A percentile compares a stretch with the other conserved stretches of the same genome.
These are phyloP conservation scores for Salix suchowensis DNA, from an alignment of 345 rosid genomes.

Conservation along the genomic window DNA sequence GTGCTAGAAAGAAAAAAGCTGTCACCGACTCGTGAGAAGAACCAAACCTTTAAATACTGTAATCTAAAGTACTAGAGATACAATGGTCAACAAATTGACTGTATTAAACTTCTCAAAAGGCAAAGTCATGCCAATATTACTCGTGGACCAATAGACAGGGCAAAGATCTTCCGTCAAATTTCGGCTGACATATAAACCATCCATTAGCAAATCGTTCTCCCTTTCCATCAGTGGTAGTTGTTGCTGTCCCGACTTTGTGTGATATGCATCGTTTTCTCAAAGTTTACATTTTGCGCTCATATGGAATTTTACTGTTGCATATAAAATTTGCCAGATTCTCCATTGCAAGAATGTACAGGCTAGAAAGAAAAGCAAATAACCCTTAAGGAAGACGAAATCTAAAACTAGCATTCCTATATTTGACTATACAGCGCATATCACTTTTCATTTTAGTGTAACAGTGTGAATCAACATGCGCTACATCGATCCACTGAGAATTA, in stretches of 20 bases:
- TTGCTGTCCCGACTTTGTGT: neutral
- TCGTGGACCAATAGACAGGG: neutral
- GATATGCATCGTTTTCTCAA: neutral
- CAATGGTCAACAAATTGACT: neutral
- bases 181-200: constrained; percentile 1
- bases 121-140: neutral
- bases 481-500: neutral
- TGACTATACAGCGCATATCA: neutral
- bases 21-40: constrained; percentile 8
- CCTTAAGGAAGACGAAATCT: neutral
- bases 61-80: neutral
- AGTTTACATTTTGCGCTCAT: neutral
- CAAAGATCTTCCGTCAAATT: constrained; percentile 3
- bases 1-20: neutral
- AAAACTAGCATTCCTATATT: neutral
- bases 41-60: neutral
- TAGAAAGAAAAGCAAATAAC: neutral
- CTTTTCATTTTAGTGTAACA: neutral
- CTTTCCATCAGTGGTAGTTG: neutral
- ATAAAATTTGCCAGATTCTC: neutral
- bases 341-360: neutral
- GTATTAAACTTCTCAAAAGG: neutral
- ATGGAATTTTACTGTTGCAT: neutral
- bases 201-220: neutral
- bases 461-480: neutral